Evolutionary conservation across 805 yeast species (phyloP), one percentile per base, ranked within the genome.

Genomic region (Schwanniomyces occidentalis): DNA sequence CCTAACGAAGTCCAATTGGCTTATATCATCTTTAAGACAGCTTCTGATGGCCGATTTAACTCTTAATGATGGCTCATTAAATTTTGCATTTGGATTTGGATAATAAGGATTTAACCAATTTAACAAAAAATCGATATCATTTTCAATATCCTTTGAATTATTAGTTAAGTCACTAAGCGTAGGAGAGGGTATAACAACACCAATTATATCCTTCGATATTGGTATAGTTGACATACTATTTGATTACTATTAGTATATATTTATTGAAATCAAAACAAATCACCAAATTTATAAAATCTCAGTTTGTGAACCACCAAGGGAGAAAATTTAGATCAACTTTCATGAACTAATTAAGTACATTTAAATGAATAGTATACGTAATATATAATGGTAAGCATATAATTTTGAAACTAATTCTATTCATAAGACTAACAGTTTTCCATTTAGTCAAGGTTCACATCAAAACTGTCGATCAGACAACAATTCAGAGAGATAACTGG

Each of bases 401-500:
- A 7, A 7, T 7, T n/a, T 8, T 7, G 7, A n/a, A 24, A 24
- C n/a, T 25, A 12, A 13, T 6, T 4, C 9, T 12, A 25, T 16
- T 25, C 23, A 30, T 12, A 6, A 12, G 5, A 16, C 27, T 14
- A 20, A 32, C 23, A 23, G 22, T n/a, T n/a, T n/a, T 25, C 12
- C 8, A 8, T 10, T 19, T 16, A 32, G 35, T 18, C 35, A 23
- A 32, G 7, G 24, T 16, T 16, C 15, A 15, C 31, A 21, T 13
- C 31, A 12, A 44, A 42, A 35, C 14, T 41, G 8, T 31, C 51
- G 5, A 37, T 56, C n/a, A 52, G 48, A 30, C 53, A 46, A 31
- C 62, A 63, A 36, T 71, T 74, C 48, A 43, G 59, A 30, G 65
- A 62, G 24, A 51, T 73, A 29, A 69, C 80, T 7, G 70, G 69